Evolutionary conservation across 1,284 basidiomycete genomes (phyloP), one percentile per base, ranked within the genome.

Genomic region (Heterobasidion irregulare): DNA sequence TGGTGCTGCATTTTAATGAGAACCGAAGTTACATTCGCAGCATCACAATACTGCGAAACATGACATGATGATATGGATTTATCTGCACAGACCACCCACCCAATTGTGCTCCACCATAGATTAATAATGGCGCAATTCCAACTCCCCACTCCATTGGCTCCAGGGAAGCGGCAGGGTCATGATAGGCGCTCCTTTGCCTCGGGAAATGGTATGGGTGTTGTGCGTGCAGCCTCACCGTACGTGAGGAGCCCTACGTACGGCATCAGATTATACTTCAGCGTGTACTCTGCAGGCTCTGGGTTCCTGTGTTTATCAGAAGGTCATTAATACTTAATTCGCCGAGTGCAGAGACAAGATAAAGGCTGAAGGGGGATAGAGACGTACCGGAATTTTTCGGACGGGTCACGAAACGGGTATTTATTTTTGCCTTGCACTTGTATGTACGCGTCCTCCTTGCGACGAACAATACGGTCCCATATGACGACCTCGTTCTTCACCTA

Each of bases 401-500:
- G 70, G 61, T 93, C 92, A 47, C 86, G 81, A 70, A 95, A 85
- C 56, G 80, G 78, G 66, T 96, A 96, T 69, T 94, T 94, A 71
- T 94, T 92, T 65, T 81, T 80, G 45, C 79, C 83, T 1, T 75
- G 70, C 51, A 90, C 70, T 46, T 80, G 79, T 54, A 95, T 72
- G 50, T 79, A 69, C 0, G 89, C 89, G 60, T 94, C 88, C 61
- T 86, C 80, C 64, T 88, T 86, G 54, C 80, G 77, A 16, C 84
- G 81, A 41, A 96, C 77, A 65, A 96, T 95, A 15, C 88, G 82
- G 70, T 96, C 94, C 93, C 94, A 96, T 26, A 96, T 77, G 36
- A 95, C 91, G 1, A 94, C 87, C 47, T 89, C 78, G 66, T 94
- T 95, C 58, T 82, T 76, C 1, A 84, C 79, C 88, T 93, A 65